Percentiles rank a stretch among this genome's conserved stretches.
Conservation (phyloP, 2,329 filamentous ascomycete species). For the Macrophomina phaseolina region DNA sequence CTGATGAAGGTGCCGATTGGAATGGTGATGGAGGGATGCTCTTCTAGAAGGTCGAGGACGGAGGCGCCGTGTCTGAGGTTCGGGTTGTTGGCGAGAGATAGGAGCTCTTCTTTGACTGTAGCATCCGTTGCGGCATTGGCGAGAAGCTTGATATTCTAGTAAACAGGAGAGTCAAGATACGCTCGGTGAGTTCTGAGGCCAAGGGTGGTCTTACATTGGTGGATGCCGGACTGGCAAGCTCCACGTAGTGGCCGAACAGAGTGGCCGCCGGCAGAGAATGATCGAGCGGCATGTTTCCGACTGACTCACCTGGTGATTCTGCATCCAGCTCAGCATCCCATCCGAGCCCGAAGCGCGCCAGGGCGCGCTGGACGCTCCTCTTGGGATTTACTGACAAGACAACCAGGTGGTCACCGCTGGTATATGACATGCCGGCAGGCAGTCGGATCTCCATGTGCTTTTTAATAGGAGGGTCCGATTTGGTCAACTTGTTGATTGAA, state of each 20-base stretch:
- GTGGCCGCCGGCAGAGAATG: no score
- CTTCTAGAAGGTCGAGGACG: conserved; percentile 33
- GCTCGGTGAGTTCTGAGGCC: no score
- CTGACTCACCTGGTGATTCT: no score
- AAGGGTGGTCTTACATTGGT: no score
- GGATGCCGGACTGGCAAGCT: no score
- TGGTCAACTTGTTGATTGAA: no score
- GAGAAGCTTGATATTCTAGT: background rate
- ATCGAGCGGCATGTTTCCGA: no score
- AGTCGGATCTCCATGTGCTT: background rate
- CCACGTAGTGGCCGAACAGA: no score
- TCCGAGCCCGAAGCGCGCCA: background rate
- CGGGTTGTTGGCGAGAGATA: conserved; percentile 25
- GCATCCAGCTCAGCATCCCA: no score
- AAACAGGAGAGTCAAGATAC: no score
- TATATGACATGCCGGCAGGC: background rate
- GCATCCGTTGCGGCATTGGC: conserved; percentile 8
- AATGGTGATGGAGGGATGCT: conserved; percentile 28
- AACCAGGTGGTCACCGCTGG: conserved; percentile 20
- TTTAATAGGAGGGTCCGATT: no score
- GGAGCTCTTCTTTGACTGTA: no score
- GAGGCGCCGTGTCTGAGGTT: background rate
- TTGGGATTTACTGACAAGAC: conserved; percentile 11
- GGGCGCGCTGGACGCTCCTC: background rate
- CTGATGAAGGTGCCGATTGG: conserved; percentile 68